Conservation (phyloP, 495 filamentous ascomycete species). For the Lineolata rhizophorae region DNA sequence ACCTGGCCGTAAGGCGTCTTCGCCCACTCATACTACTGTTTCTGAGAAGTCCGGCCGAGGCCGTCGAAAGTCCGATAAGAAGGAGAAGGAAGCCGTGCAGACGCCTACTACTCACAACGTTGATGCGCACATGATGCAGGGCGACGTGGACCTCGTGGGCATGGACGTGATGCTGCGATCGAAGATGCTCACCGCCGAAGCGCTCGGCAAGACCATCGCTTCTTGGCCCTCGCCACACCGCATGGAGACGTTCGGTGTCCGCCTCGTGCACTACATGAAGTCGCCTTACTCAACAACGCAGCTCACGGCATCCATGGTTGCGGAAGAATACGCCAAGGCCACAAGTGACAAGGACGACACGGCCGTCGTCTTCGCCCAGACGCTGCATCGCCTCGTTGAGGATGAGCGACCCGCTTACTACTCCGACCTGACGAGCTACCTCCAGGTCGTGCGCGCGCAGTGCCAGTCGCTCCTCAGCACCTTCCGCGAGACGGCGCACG, state of each 20-base stretch:
- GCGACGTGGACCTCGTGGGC: constrained; percentile 85
- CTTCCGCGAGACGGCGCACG: constrained; percentile 70
- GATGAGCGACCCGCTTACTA: constrained; percentile 61
- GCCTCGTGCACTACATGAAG: constrained; percentile 37
- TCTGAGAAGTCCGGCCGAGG: no score
- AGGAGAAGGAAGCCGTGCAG: constrained; percentile 28
- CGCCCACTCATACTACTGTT: no score
- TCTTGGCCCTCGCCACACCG: constrained; percentile 26
- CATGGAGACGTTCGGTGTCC: constrained; percentile 27
- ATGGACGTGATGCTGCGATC: constrained; percentile 71
- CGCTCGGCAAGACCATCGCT: constrained; percentile 56
- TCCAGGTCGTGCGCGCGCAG: constrained; percentile 71
- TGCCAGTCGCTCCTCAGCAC: constrained; percentile 73
- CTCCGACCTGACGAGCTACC: constrained; percentile 67
- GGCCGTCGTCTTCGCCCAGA: constrained; percentile 21
- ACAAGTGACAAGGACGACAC: constrained; percentile 24
- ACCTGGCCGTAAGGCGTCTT: constrained; percentile 39
- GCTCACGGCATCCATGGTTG: constrained; percentile 56
- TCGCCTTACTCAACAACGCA: constrained; percentile 68
- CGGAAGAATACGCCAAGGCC: constrained; percentile 60
- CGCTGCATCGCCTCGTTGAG: constrained; percentile 47
- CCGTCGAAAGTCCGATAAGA: constrained; percentile 66
- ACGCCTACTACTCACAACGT: constrained; percentile 51
- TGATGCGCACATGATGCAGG: constrained; percentile 92
- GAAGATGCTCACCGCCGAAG: constrained; percentile 63